These are phyloP conservation scores for Podila horticola DNA, from an alignment of 192 early-diverging fungal genomes.

Conservation along the genomic window DNA sequence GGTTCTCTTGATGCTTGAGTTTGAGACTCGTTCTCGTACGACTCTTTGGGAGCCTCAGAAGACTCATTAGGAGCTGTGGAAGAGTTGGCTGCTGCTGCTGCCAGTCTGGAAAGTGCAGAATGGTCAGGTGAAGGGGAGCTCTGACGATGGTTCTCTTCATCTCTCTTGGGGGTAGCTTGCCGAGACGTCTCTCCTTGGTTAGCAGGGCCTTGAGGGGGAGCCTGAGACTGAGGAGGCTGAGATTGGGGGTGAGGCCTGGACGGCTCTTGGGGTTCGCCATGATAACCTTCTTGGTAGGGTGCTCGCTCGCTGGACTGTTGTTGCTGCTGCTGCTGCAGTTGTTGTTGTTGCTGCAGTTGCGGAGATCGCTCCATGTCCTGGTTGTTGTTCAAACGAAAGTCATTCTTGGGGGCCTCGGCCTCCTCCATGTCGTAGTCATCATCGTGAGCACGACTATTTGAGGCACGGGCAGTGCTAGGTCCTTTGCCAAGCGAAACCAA, in stretches of 20 bases:
- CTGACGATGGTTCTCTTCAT: not conserved
- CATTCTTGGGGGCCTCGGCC: not conserved
- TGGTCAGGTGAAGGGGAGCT: not conserved
- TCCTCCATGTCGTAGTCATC: conserved; percentile 54
- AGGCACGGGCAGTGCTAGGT: not conserved
- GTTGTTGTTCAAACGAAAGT: not conserved
- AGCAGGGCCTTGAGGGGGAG: not conserved
- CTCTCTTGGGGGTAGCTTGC: not conserved
- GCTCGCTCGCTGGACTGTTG: conserved; percentile 1
- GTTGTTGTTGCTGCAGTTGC: conserved; percentile 8
- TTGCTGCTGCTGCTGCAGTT: conserved; percentile 1
- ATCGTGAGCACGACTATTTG: conserved; percentile 18
- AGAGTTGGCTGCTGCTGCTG: not conserved
- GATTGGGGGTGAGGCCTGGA: not conserved
- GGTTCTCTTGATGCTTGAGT: not conserved
- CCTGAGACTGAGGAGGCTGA: not conserved
- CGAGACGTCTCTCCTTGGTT: not conserved
- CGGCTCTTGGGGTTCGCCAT: not conserved
- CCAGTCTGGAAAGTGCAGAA: not conserved
- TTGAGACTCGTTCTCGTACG: not conserved
- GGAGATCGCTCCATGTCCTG: not conserved
- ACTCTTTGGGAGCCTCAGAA: not conserved
- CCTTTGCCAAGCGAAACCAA: conserved; percentile 46
- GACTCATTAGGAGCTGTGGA: not conserved
- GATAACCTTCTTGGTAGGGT: not conserved